These are phyloP conservation scores for Huntiella savannae DNA, from an alignment of 2,329 filamentous ascomycete genomes.

Conservation along the genomic window DNA sequence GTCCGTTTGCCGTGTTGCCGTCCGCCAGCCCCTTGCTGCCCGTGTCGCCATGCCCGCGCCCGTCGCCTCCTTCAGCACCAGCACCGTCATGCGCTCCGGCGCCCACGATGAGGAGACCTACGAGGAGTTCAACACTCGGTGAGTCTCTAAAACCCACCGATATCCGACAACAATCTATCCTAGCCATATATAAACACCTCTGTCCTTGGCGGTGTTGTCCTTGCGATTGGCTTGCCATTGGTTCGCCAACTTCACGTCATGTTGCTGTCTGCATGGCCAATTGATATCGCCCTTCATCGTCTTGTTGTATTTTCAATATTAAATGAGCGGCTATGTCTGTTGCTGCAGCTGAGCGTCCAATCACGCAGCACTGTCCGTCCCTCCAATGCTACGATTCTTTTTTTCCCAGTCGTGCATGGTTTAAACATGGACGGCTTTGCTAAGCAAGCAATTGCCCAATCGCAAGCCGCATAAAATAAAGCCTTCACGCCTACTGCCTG, in stretches of 20 bases:
- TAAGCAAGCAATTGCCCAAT: background rate
- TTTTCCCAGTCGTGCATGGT: background rate
- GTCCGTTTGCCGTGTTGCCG: conserved; percentile 40
- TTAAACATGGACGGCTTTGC: background rate
- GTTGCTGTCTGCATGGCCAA: background rate
- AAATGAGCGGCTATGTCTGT: background rate
- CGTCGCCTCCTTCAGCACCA: conserved; percentile 32
- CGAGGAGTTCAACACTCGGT: conserved; percentile 97
- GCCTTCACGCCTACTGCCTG: background rate
- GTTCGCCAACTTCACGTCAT: background rate
- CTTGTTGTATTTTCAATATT: background rate
- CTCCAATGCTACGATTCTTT: background rate
- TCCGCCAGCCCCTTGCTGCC: conserved; percentile 38
- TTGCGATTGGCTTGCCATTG: too few species aligned
- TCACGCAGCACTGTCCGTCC: conserved; percentile 1
- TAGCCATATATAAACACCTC: too few species aligned
- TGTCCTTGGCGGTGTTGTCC: too few species aligned
- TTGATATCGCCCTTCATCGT: too few species aligned
- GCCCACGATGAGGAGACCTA: conserved; percentile 88
- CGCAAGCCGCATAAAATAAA: conserved; percentile 2
- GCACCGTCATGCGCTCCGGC: conserved; percentile 36
- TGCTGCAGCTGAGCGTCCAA: background rate
- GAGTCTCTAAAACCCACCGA: conserved; percentile 3
- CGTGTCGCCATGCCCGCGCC: conserved; percentile 32
- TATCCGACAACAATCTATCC: background rate